Percentiles rank a stretch among this genome's conserved stretches.
These are phyloP conservation scores for Colletotrichum tofieldiae DNA, from an alignment of 2,329 filamentous ascomycete genomes.

Conservation along the genomic window DNA sequence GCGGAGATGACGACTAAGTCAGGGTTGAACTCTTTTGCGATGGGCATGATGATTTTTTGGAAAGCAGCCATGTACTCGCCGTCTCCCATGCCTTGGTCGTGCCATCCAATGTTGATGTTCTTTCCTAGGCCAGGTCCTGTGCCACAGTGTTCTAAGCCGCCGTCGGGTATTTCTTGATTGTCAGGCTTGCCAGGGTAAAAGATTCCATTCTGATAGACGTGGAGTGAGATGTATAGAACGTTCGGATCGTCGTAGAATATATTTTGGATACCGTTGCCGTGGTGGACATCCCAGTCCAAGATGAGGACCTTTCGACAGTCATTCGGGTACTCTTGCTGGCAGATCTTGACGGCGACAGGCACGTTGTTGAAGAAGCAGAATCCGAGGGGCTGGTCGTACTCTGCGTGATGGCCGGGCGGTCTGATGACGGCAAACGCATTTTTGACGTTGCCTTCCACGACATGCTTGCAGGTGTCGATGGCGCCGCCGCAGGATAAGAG, in stretches of 20 bases:
- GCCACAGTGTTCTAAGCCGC: slow-evolving; percentile 73
- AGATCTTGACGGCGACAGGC: slow-evolving; percentile 90
- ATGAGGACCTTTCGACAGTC: slow-evolving; percentile 91
- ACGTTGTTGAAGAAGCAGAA: slow-evolving; percentile 99
- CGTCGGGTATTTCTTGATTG: slow-evolving; percentile 71
- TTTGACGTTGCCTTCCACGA: slow-evolving; percentile 86
- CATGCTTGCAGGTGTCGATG: slow-evolving; percentile 95
- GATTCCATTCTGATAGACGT: slow-evolving; percentile 85
- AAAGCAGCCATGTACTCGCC: slow-evolving; percentile 98
- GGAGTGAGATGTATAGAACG: slow-evolving; percentile 94
- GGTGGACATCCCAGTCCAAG: slow-evolving; percentile 89
- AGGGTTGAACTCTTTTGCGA: slow-evolving; percentile 92
- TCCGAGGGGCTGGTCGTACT: slow-evolving; percentile 87
- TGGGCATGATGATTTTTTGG: slow-evolving; percentile 96
- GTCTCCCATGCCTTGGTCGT: slow-evolving; percentile 88
- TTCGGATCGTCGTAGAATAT: slow-evolving; percentile 97
- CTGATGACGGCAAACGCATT: slow-evolving; percentile 97
- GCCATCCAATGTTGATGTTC: slow-evolving; percentile 79
- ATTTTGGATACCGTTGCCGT: slow-evolving; percentile 94
- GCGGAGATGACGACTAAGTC: slow-evolving; percentile 96
- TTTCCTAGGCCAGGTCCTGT: slow-evolving; percentile 69
- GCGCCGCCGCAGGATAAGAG: slow-evolving; percentile 91
- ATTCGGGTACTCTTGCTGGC: slow-evolving; percentile 85
- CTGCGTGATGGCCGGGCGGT: slow-evolving; percentile 95
- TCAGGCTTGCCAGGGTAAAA: slow-evolving; percentile 86